Percentiles rank a stretch among this genome's conserved stretches.
phyloP scores from a whole-genome alignment of 208 protist species.

The Leishmania mexicana region DNA sequence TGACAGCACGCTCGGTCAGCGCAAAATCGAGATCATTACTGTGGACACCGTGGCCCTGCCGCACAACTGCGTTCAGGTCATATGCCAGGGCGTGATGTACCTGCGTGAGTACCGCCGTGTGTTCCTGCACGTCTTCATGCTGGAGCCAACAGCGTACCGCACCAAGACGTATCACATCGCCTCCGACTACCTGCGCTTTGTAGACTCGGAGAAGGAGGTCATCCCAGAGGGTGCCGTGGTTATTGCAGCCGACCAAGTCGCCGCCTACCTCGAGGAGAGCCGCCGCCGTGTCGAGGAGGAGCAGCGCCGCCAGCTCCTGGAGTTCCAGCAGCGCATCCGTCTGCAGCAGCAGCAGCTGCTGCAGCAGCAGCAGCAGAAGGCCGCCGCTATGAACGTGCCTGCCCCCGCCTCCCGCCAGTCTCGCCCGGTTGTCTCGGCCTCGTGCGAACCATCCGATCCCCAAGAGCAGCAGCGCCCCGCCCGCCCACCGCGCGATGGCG shows the following conservation, averaged over 20 bases:
- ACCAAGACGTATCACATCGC: conserved; percentile 83
- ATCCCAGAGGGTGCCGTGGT: conserved; percentile 69
- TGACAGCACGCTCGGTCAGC: conserved; percentile 51
- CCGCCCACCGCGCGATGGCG: conserved; percentile 25
- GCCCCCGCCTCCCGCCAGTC: conserved; percentile 27
- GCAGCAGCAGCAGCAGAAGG: conserved; percentile 18
- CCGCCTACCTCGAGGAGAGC: conserved; percentile 44
- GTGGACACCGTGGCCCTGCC: conserved; percentile 73
- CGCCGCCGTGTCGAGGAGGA: conserved; percentile 36
- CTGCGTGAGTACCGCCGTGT: conserved; percentile 50
- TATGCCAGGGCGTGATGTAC: conserved; percentile 80
- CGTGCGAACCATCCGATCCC: conserved; percentile 2
- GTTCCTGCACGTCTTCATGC: conserved; percentile 81
- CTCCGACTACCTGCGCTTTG: conserved; percentile 82
- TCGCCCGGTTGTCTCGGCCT: conserved; percentile 3
- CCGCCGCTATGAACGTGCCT: conserved; percentile 10
- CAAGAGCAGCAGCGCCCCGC: conserved; percentile 23
- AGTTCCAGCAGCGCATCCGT: conserved; percentile 40
- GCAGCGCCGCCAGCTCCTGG: conserved; percentile 31
- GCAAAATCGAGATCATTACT: conserved; percentile 83
- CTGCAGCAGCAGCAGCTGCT: conserved; percentile 28
- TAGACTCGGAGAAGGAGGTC: conserved; percentile 65
- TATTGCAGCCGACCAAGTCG: conserved; percentile 64
- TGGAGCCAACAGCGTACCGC: conserved; percentile 76
- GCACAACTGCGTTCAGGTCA: conserved; percentile 63